A percentile compares a stretch with the other conserved stretches of the same genome.
These are phyloP conservation scores for Corchorus capsularis DNA, from an alignment of 345 rosid genomes.

Conservation along the genomic window DNA sequence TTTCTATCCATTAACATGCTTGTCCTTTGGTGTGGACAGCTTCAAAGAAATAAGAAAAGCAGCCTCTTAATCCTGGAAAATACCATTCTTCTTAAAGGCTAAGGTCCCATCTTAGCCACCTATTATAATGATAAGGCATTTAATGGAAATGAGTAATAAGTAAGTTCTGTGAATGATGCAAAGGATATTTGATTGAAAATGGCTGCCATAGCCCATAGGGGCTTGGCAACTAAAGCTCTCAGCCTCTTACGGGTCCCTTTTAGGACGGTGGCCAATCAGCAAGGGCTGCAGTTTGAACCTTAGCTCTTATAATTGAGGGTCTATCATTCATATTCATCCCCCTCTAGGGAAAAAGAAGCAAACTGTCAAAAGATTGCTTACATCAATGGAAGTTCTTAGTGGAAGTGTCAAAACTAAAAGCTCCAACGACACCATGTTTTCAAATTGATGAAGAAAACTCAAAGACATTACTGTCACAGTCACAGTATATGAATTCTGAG, in stretches of 20 bases:
- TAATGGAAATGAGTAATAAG: conserved; percentile 1
- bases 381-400: neutral
- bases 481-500: conserved; percentile 1
- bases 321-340: neutral
- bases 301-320: neutral
- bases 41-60: neutral
- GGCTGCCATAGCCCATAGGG: neutral
- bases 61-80: neutral
- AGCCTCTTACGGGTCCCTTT: neutral
- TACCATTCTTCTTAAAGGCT: neutral
- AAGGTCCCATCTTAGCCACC: neutral
- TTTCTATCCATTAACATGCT: neutral
- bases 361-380: neutral
- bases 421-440: neutral
- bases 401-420: neutral
- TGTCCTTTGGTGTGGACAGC: neutral
- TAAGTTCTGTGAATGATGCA: neutral
- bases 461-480: neutral
- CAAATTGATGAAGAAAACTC: conserved; percentile 2
- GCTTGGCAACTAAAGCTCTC: conserved; percentile 3
- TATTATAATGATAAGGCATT: neutral
- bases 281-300: neutral
- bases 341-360: neutral
- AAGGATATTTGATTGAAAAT: neutral
- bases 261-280: conserved; percentile 2